Evolutionary conservation across 805 yeast species (phyloP).

Genomic region (Candida oleophila): DNA sequence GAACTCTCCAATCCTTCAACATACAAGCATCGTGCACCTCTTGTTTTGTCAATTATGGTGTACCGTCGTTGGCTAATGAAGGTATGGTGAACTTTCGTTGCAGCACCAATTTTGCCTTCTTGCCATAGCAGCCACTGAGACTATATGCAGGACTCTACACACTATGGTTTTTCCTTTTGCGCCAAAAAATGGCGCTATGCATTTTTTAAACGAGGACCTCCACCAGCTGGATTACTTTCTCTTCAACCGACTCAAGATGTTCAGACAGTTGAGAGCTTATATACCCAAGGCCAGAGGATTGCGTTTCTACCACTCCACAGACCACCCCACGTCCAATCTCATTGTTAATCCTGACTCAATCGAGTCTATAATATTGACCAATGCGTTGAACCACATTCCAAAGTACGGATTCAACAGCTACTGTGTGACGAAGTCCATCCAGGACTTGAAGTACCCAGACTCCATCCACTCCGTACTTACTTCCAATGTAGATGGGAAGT

Average conservation of each 20-base stretch:
- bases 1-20: constrained; percentile 7
- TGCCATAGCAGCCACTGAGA: too few relatives aligned
- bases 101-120: too few relatives aligned
- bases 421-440: constrained; percentile 50
- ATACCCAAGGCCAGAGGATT: neutral
- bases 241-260: neutral
- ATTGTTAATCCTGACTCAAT: constrained; percentile 30
- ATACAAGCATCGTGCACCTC: constrained; percentile 18
- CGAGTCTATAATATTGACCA: constrained; percentile 41
- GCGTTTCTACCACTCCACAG: constrained; percentile 32
- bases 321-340: constrained; percentile 34
- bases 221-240: too few relatives aligned
- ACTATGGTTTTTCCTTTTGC: too few relatives aligned
- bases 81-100: too few relatives aligned
- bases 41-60: neutral
- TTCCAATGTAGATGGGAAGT: constrained; percentile 36
- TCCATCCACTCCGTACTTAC: constrained; percentile 43
- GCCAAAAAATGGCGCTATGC: too few relatives aligned
- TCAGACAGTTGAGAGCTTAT: neutral
- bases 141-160: too few relatives aligned
- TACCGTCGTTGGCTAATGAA: neutral
- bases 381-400: constrained; percentile 46
- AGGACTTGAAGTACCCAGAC: constrained; percentile 52
- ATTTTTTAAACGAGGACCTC: neutral
- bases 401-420: constrained; percentile 47